Percentiles rank a stretch among this genome's conserved stretches.
Conservation (phyloP, 169 alveolate genomes). For the Eimeria sp. region DNA sequence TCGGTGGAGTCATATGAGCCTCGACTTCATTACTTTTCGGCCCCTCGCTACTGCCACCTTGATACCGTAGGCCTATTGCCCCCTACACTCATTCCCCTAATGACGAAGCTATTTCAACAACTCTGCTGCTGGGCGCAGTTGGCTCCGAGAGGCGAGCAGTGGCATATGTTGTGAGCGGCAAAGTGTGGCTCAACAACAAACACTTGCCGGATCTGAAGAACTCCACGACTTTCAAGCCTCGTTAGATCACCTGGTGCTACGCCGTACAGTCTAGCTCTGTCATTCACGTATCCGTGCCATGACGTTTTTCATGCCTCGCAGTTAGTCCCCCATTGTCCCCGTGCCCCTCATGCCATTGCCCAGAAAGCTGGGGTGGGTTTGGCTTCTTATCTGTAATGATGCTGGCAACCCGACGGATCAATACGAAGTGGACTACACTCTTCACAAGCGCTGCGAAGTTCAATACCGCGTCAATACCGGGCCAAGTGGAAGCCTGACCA, state of each 20-base stretch:
- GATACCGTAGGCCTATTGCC: too few species aligned
- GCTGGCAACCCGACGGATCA: not conserved
- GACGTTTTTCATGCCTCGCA: not conserved
- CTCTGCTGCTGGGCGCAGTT: not conserved
- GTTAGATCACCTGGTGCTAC: not conserved
- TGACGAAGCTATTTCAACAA: not conserved
- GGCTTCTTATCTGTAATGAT: not conserved
- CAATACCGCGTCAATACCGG: too few species aligned
- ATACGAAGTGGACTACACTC: too few species aligned
- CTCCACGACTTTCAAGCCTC: too few species aligned
- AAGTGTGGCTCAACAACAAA: not conserved
- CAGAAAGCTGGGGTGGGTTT: not conserved
- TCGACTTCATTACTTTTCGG: not conserved
- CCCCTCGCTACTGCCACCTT: not conserved
- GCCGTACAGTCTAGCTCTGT: not conserved
- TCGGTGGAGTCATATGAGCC: not conserved
- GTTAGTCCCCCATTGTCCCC: not conserved
- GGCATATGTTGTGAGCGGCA: not conserved
- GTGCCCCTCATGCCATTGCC: not conserved
- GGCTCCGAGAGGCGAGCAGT: not conserved
- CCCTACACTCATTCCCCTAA: not conserved
- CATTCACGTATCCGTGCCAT: not conserved
- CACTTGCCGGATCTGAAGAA: not conserved
- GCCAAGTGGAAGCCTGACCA: too few species aligned
- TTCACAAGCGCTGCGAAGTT: too few species aligned